Conservation (phyloP, 2,329 filamentous ascomycete genomes). For the Coniochaeta ligniaria region DNA sequence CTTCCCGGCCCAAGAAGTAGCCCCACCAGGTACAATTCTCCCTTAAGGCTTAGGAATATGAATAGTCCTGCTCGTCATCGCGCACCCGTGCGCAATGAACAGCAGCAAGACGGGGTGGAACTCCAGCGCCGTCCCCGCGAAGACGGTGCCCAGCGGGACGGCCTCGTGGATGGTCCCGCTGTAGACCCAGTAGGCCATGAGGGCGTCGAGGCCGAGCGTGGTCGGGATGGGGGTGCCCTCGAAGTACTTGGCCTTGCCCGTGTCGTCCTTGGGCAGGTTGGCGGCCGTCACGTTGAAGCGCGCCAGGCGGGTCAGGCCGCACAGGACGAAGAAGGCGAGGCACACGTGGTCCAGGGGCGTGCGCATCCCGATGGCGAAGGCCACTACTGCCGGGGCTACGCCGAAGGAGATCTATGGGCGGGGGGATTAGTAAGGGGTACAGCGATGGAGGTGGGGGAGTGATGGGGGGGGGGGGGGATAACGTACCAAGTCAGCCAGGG, state of each 20-base stretch:
- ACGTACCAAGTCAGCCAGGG: constrained; percentile 83
- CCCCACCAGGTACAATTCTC: neutral
- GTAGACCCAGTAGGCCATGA: constrained; percentile 87
- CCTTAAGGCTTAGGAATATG: constrained; percentile 80
- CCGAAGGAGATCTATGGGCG: constrained; percentile 82
- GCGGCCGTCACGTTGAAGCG: constrained; percentile 96
- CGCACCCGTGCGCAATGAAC: constrained; percentile 81
- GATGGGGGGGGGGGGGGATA: neutral
- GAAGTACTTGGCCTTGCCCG: constrained; percentile 90
- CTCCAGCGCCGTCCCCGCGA: constrained; percentile 62
- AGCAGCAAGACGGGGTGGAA: constrained; percentile 76
- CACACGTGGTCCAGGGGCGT: constrained; percentile 74
- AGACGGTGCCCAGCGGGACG: constrained; percentile 68
- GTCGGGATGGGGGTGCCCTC: constrained; percentile 96
- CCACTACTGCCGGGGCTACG: constrained; percentile 77
- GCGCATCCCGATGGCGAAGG: constrained; percentile 83
- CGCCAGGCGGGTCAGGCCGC: constrained; percentile 85
- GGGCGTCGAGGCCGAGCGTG: constrained; percentile 66
- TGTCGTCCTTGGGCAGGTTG: constrained; percentile 82
- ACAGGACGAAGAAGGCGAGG: constrained; percentile 86
- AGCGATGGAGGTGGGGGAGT: neutral
- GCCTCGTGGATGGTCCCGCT: constrained; percentile 72
- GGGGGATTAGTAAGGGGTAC: neutral
- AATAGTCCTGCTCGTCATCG: constrained; percentile 94
- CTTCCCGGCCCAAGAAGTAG: neutral